A percentile compares a stretch with the other conserved stretches of the same genome.
Conservation (phyloP, 139 green algal species). For the Chlorella sorokiniana region DNA sequence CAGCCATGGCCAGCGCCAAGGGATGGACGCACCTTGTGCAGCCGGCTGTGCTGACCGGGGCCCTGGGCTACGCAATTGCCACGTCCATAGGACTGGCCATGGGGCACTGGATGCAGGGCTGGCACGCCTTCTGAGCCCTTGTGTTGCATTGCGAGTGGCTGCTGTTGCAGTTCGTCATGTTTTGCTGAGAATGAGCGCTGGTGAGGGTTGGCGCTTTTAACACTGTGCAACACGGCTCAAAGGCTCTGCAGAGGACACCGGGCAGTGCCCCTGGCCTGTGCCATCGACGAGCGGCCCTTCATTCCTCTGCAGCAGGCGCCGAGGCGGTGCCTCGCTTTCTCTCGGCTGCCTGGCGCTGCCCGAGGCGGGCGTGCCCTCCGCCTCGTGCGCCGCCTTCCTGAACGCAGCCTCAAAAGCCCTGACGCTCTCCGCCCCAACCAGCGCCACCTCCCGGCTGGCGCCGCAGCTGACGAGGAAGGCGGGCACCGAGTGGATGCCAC, state of each 20-base stretch:
- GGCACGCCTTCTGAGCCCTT: neutral
- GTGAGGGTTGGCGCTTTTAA: no score
- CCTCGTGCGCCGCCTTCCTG: slow-evolving; percentile 5
- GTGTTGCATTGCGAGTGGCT: neutral
- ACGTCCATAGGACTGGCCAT: slow-evolving; percentile 50
- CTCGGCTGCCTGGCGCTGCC: no score
- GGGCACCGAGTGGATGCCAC: neutral
- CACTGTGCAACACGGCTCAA: no score
- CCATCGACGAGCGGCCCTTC: no score
- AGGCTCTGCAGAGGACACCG: no score
- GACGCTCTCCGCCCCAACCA: neutral
- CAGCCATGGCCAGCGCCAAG: slow-evolving; percentile 67
- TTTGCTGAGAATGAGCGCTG: neutral
- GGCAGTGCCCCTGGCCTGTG: no score
- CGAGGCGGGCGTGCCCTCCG: neutral
- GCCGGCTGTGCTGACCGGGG: slow-evolving; percentile 67
- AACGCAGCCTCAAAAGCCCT: slow-evolving; percentile 14
- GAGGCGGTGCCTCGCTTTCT: no score
- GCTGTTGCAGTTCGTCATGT: neutral
- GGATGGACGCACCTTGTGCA: slow-evolving; percentile 76
- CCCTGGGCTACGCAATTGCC: slow-evolving; percentile 66
- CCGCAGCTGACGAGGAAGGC: slow-evolving; percentile 5
- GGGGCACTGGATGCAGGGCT: slow-evolving; percentile 23
- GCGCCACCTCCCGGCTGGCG: neutral
- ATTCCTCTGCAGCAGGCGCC: no score